phyloP scores from a whole-genome alignment of 2,329 filamentous ascomycete species.

The Verticillium nubilum region DNA sequence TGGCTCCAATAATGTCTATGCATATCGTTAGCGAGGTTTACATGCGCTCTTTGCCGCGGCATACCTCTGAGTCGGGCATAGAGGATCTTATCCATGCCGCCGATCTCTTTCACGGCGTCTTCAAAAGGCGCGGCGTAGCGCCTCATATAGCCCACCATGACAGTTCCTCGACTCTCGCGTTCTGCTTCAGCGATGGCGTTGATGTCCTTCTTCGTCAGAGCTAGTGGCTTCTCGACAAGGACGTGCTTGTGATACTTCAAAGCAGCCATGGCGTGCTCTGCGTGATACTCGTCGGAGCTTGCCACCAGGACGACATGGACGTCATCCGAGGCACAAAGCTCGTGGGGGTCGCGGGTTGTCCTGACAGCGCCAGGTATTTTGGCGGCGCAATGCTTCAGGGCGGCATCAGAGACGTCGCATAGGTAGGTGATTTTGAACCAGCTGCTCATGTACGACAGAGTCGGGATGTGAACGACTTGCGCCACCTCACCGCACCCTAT shows the following conservation, averaged over 20 bases:
- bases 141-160: slow-evolving; percentile 54
- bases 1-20: slow-evolving; percentile 17
- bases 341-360: slow-evolving; percentile 25
- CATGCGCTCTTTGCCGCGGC: background rate
- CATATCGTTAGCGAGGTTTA: background rate
- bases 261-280: slow-evolving; percentile 37
- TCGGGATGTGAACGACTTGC: slow-evolving; percentile 5
- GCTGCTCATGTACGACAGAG: background rate
- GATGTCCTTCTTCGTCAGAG: slow-evolving; percentile 36
- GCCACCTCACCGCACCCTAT: slow-evolving; percentile 6
- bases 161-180: slow-evolving; percentile 25
- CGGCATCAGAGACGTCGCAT: slow-evolving; percentile 2
- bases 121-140: slow-evolving; percentile 44
- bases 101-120: slow-evolving; percentile 43
- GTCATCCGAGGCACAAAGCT: slow-evolving; percentile 27
- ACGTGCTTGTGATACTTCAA: slow-evolving; percentile 45
- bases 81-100: slow-evolving; percentile 35
- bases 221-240: slow-evolving; percentile 50
- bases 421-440: slow-evolving; percentile 1
- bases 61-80: slow-evolving; percentile 38
- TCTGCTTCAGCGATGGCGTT: slow-evolving; percentile 41
- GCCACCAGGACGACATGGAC: slow-evolving; percentile 46
- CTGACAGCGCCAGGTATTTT: slow-evolving; percentile 21
- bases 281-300: slow-evolving; percentile 46
- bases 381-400: slow-evolving; percentile 1